phyloP scores from a whole-genome alignment of 306 rosid species.

The Hippophae rhamnoides region DNA sequence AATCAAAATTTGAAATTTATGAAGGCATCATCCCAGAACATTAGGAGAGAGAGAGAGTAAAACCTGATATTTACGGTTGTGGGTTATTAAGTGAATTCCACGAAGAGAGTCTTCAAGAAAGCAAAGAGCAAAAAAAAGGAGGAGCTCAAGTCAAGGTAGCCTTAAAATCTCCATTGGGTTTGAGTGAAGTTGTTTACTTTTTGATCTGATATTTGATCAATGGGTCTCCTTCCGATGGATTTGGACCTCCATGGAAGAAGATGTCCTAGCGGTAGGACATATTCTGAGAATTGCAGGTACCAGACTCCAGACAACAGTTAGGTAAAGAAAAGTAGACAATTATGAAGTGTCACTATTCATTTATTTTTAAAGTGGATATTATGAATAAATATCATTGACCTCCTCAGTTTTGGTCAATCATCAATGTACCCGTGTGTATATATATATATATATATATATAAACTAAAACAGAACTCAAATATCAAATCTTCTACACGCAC shows the following conservation, averaged over 20 bases:
- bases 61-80: slow-evolving; percentile 40
- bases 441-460: too few relatives aligned
- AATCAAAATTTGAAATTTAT: slow-evolving; percentile 9
- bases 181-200: not conserved
- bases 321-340: not conserved
- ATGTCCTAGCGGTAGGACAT: slow-evolving; percentile 40
- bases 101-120: slow-evolving; percentile 18
- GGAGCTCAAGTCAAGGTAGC: slow-evolving; percentile 18
- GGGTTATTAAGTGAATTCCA: slow-evolving; percentile 19
- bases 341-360: too few relatives aligned
- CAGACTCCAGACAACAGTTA: slow-evolving; percentile 30
- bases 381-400: too few relatives aligned
- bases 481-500: too few relatives aligned
- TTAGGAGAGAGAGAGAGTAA: slow-evolving; percentile 15
- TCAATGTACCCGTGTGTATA: too few relatives aligned
- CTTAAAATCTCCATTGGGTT: slow-evolving; percentile 22
- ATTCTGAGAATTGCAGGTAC: slow-evolving; percentile 43
- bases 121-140: slow-evolving; percentile 16
- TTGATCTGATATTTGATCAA: slow-evolving; percentile 20
- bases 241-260: slow-evolving; percentile 56
- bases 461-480: too few relatives aligned
- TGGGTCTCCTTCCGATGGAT: slow-evolving; percentile 7
- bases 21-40: not conserved
- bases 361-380: too few relatives aligned
- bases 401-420: too few relatives aligned